phyloP scores from a whole-genome alignment of 2,329 filamentous ascomycete genomes.

The Penicillium sp. region DNA sequence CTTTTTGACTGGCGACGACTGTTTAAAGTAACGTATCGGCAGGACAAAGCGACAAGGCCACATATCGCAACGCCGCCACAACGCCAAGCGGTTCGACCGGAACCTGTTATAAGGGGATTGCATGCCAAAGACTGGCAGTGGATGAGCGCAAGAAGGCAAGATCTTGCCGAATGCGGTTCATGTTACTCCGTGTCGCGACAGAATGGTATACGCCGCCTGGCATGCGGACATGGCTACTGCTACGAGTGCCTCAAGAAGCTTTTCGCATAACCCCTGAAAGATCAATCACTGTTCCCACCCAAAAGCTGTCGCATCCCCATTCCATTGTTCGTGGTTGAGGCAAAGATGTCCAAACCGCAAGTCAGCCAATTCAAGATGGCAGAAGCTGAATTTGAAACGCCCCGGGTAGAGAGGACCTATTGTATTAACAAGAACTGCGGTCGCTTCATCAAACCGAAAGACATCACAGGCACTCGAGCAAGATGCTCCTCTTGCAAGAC shows the following conservation, averaged over 20 bases:
- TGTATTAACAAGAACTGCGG: not conserved
- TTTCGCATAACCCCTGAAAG: not conserved
- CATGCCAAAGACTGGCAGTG: too few species aligned
- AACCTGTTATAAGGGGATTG: not conserved
- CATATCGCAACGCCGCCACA: not conserved
- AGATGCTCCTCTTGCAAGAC: not conserved
- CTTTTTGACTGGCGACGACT: not conserved
- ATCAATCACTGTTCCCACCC: not conserved
- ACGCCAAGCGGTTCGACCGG: not conserved
- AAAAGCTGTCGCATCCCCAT: not conserved
- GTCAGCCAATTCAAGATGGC: not conserved
- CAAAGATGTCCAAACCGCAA: not conserved
- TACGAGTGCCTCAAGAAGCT: not conserved
- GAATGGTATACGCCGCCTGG: not conserved
- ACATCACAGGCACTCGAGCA: not conserved
- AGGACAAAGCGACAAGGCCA: not conserved
- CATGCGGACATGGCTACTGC: not conserved
- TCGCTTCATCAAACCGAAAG: not conserved
- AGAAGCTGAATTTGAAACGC: not conserved
- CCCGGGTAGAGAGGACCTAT: not conserved
- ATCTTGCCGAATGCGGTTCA: not conserved
- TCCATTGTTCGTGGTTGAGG: not conserved
- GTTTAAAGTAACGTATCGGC: too few species aligned
- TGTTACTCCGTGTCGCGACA: not conserved
- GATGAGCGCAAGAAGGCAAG: not conserved